Conservation (phyloP, 306 rosid genomes). For the Trifolium subterraneum region DNA sequence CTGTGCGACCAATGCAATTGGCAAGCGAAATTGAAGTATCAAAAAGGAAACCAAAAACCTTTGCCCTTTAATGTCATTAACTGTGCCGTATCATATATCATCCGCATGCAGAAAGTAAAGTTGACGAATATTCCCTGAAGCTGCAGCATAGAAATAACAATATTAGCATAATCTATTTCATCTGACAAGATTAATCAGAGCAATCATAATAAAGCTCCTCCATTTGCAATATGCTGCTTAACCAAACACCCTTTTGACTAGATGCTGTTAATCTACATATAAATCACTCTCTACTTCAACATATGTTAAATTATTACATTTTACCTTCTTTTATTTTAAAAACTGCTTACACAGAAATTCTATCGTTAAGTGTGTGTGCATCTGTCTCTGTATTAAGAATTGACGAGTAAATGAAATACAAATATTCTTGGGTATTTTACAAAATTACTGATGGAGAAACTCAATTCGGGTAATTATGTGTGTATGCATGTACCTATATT, state of each 20-base stretch:
- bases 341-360: not conserved
- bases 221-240: conserved; percentile 16
- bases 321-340: conserved; percentile 5
- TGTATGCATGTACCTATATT: not conserved
- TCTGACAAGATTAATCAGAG: conserved; percentile 6
- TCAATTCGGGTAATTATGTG: not conserved
- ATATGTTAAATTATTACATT: not conserved
- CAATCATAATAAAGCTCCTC: not conserved
- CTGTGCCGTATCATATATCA: conserved; percentile 44
- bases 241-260: conserved; percentile 14
- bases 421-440: not conserved
- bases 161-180: conserved; percentile 11
- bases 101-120: conserved; percentile 95
- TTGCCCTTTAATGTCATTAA: conserved; percentile 50
- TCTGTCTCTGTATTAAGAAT: not conserved
- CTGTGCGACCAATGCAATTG: conserved; percentile 47
- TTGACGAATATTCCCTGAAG: conserved; percentile 95
- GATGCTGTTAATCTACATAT: not conserved
- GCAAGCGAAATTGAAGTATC: conserved; percentile 48
- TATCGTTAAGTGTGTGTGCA: not conserved
- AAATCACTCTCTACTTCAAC: not conserved
- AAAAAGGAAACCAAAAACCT: conserved; percentile 49
- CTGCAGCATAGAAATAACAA: conserved; percentile 55
- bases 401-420: not conserved
- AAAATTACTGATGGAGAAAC: not conserved